A percentile compares a stretch with the other conserved stretches of the same genome.
Evolutionary conservation across 1,284 basidiomycete genomes (phyloP).

Genomic region (Neonothopanus nambi): DNA sequence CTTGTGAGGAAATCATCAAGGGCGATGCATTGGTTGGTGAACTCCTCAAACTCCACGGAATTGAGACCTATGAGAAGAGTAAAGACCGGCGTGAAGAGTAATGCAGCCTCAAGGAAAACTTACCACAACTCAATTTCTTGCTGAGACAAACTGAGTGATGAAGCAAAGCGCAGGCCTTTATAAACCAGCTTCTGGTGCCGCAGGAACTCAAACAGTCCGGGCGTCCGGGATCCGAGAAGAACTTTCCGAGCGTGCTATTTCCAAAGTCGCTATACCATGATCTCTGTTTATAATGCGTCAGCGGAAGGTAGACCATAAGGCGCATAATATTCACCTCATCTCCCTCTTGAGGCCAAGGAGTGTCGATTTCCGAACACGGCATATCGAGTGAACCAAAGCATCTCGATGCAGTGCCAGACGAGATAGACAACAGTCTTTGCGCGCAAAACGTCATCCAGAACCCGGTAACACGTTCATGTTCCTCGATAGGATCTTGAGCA

Average conservation of each 20-base stretch:
- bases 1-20: slow-evolving; percentile 4
- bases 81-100: too few relatives aligned
- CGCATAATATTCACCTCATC: slow-evolving; percentile 9
- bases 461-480: slow-evolving; percentile 36
- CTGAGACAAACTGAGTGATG: slow-evolving; percentile 7
- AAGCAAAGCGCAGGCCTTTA: not conserved
- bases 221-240: not conserved
- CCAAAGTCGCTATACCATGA: not conserved
- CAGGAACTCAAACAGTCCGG: too few relatives aligned
- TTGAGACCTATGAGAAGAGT: slow-evolving; percentile 2
- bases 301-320: not conserved
- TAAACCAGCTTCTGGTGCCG: not conserved
- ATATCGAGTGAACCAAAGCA: slow-evolving; percentile 21
- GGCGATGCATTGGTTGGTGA: slow-evolving; percentile 1
- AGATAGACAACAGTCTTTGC: slow-evolving; percentile 32
- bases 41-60: slow-evolving; percentile 7
- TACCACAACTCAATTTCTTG: slow-evolving; percentile 10
- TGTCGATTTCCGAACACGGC: slow-evolving; percentile 28
- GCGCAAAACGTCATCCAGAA: slow-evolving; percentile 38
- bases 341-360: slow-evolving; percentile 34
- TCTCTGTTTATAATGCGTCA: not conserved
- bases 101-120: not conserved
- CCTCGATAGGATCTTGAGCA: slow-evolving; percentile 26
- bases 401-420: slow-evolving; percentile 25
- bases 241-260: slow-evolving; percentile 10